Evolutionary conservation across 257 asterid genomes (phyloP), one percentile per base, ranked within the genome.

Genomic region (Plantago major): DNA sequence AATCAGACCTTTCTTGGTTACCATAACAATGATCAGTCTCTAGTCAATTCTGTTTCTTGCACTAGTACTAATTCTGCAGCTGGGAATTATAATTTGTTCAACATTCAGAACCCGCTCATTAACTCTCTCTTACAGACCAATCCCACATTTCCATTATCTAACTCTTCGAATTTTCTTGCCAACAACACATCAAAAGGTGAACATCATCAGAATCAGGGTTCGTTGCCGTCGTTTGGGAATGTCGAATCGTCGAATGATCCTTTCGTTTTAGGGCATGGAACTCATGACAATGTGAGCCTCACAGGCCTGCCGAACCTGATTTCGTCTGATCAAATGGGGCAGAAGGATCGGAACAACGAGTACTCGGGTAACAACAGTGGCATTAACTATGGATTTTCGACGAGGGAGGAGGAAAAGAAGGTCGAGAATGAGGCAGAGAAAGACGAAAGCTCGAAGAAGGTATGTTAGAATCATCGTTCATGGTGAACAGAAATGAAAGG

Each of bases 281-380:
- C 61, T 22, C 26, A 22, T 12, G 56, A 64, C 6, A 47, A 71
- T 0, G 71, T 66, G 0, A 68, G 61, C 10, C 61, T 69, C 0
- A 62, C 45, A 42, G 86, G 65, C 42, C 81, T 85, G n/a, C 82
- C 88, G 0, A 75, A 70, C 60, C 82, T 85, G 28, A 52, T 81
- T 15, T 67, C 88, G 16, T 45, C 85, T 17, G 86, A 81, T 47
- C 88, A 74, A 7, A 64, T 62, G 10, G 71, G 53, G 1, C 9
- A 52, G 2, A 63, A 65, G 10, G 75, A 72, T n/a, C 59, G 46
- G 53, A 69, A 50, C 58, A 66, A 46, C 54, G 59, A 12, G 18
- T 54, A 52, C 3, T 14, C 67, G 15, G 49, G 59, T 15, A 67
- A 53, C 62, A 54, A 10, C 59, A 77, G 12, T 82, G 74, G 37